These are phyloP conservation scores for Vigna reflexopilosa DNA, from an alignment of 306 rosid genomes.

Conservation along the genomic window DNA sequence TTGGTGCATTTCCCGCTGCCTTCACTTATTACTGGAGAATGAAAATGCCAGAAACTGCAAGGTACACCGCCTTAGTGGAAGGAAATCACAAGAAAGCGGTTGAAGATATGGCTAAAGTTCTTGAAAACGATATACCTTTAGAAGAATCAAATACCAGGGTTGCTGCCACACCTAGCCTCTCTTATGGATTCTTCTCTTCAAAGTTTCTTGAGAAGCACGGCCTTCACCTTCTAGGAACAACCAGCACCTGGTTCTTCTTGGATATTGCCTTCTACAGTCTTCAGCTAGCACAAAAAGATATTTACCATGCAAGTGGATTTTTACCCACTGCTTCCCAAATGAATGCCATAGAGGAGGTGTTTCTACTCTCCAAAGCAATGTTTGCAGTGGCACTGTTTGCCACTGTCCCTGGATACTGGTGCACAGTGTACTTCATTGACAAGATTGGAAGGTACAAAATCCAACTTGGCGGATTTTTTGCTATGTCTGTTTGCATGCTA, in stretches of 20 bases:
- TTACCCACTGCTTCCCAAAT: slow-evolving; percentile 52
- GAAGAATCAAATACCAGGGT: slow-evolving; percentile 35
- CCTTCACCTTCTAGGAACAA: slow-evolving; percentile 63
- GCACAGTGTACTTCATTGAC: slow-evolving; percentile 65
- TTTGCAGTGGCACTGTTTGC: slow-evolving; percentile 64
- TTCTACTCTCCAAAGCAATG: slow-evolving; percentile 66
- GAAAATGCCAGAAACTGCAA: slow-evolving; percentile 74
- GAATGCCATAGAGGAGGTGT: slow-evolving; percentile 73
- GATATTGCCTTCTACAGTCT: slow-evolving; percentile 74
- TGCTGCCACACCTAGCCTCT: neutral
- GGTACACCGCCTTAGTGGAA: slow-evolving; percentile 74
- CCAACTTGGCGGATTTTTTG: slow-evolving; percentile 68
- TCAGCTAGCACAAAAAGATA: slow-evolving; percentile 68
- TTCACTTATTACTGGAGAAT: slow-evolving; percentile 62
- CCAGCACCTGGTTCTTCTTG: slow-evolving; percentile 71
- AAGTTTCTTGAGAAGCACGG: slow-evolving; percentile 61
- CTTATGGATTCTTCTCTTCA: slow-evolving; percentile 61
- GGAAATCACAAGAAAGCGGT: slow-evolving; percentile 56
- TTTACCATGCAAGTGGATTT: slow-evolving; percentile 69
- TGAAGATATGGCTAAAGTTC: slow-evolving; percentile 67
- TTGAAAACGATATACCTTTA: slow-evolving; percentile 39
- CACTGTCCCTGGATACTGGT: slow-evolving; percentile 81
- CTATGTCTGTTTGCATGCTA: slow-evolving; percentile 61
- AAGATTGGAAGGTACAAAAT: slow-evolving; percentile 59
- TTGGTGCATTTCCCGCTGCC: slow-evolving; percentile 66